Conservation (phyloP, 345 rosid species). For the Aquilaria yunnanensis region DNA sequence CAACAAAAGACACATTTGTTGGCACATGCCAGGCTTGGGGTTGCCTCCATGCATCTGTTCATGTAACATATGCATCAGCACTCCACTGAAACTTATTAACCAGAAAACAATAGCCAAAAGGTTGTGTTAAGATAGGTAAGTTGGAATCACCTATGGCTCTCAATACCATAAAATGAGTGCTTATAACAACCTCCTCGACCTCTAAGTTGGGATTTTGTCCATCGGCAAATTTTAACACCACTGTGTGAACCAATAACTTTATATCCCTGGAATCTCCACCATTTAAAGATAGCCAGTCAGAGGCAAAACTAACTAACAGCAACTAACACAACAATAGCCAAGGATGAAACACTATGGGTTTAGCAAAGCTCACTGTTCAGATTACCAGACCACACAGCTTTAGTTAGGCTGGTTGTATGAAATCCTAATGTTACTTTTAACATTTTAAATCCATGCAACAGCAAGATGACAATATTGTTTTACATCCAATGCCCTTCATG, state of each 20-base stretch:
- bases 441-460: too few species aligned
- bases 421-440: too few species aligned
- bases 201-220: conserved; percentile 99
- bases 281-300: conserved; percentile 4
- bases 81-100: background rate
- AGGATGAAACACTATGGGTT: too few species aligned
- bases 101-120: conserved; percentile 2
- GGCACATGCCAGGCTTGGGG: conserved; percentile 98
- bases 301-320: background rate
- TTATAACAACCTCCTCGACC: conserved; percentile 99
- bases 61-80: conserved; percentile 4
- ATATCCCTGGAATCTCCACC: conserved; percentile 67
- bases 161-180: conserved; percentile 97
- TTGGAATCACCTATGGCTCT: conserved; percentile 81
- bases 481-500: too few species aligned
- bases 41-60: conserved; percentile 94
- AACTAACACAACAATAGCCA: too few species aligned
- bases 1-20: conserved; percentile 98
- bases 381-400: too few species aligned
- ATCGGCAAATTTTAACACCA: conserved; percentile 94
- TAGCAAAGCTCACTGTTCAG: too few species aligned
- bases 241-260: conserved; percentile 97
- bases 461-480: too few species aligned
- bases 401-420: too few species aligned
- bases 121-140: conserved; percentile 1